Evolutionary conservation across 306 rosid species (phyloP), one percentile per base, ranked within the genome.

Genomic region (Malus sylvestris): DNA sequence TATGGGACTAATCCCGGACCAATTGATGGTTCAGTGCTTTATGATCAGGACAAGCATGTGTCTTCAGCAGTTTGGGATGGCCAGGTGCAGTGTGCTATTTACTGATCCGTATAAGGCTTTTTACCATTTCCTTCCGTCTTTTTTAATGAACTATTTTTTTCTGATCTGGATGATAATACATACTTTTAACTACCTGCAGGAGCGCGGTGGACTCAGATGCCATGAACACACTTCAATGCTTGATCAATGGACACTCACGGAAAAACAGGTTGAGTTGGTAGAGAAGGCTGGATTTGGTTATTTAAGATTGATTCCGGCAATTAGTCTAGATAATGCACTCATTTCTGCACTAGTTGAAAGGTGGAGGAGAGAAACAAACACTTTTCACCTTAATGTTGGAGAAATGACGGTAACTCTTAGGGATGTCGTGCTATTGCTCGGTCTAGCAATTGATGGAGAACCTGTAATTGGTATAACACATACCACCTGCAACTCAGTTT

Each of bases 161-260:
- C 78, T 32, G 32, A 10, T 61, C 20, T 73, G 60, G 78, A 61
- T 61, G 78, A 10, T 23, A 22, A 60, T 40, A 4, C 15, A 20
- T 71, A 32, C 20, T 80, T 4, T 73, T 72, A 5, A 61, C 60
- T 70, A 57, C 66, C 68, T 81, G 30, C 91, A 96, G 99, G 99
- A 96, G 87, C 99, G 98, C 33, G 99, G 99, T 67, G 99, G 98
- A 8, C 99, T 96, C 70, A 85, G 99, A 87, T 96, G 99, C 82
- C 99, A 96, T 4, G 99, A 96, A 68, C 99, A 96, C 84, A 92
- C 99, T 72, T 92, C 99, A 44, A 96, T 92, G 85, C 97, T 96
- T 55, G 99, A 92, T 80, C 99, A 96, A 76, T 96, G 99, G 99
- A 72, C 88, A 38, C 98, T 96, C 62, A 91, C 87, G 2, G 72